Base-by-base conservation (phyloP, 2,329 filamentous ascomycete genomes). In the Furcasterigmium furcatum region DNA sequence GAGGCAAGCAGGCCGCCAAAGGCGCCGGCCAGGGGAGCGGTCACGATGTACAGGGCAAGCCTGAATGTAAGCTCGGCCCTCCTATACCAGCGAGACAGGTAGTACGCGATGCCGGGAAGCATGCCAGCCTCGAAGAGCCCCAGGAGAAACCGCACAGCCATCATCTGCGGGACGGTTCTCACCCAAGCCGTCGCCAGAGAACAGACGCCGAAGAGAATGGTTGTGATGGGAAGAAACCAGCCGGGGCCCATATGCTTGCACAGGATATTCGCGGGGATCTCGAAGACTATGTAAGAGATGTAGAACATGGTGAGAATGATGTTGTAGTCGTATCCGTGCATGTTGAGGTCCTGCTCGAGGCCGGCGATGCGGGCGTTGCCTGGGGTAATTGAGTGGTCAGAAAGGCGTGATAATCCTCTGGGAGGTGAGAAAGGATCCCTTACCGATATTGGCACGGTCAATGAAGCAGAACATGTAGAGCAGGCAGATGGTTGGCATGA, bases 81-180 rank as follows among this genome's bases (percentile, higher is more conserved):
- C 46, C 67, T 69, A 56, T 78, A 77, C 56, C 73, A 77, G 57
- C 69, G 70, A 16, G 70, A 71, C 1, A 70, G 70, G 19, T 75
- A 56, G 54, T 73, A 74, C 22, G 73, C 62, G 46, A 70, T 68
- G 13, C 58, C 58, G 3, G 58, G 58, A 1, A 60, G 48, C 2
- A 68, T 53, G 18, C 65, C 67, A n/a, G 66, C 62, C 51, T 71
- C 70, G 35, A 68, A 66, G 12, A 63, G 52, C 13, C 67, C 70
- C 16, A 72, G 56, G 7, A 72, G 57, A 46, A 70, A 64, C 4
- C 66, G 63, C 9, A 66, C 51, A 18, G 52, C 64, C 12, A 66
- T 55, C 14, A 69, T 56, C 4, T 53, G 52, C 4, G 54, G 50
- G 39, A 60, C 67, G 25, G 49, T 64, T 19, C 63, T 58, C 5